Conservation (phyloP, 2,329 filamentous ascomycete genomes). For the Sporothrix curviconia region DNA sequence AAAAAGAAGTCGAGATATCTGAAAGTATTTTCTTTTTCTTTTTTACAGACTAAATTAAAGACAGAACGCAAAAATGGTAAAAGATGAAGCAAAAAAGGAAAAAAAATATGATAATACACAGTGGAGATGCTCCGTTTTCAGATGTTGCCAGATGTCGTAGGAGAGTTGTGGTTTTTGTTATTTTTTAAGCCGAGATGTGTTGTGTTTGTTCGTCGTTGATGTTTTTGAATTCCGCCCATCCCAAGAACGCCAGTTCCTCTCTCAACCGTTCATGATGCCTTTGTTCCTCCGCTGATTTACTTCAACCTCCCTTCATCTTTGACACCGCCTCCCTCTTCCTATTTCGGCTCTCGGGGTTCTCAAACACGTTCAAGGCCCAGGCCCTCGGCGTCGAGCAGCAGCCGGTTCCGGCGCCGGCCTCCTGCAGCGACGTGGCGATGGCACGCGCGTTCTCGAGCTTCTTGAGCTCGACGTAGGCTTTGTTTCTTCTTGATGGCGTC, state of each 20-base stretch:
- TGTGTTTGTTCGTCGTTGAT: background rate
- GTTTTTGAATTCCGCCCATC: background rate
- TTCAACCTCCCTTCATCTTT: too few relatives aligned
- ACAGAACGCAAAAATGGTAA: too few relatives aligned
- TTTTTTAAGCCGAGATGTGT: background rate
- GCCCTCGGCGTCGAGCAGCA: slow-evolving; percentile 86
- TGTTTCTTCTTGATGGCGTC: slow-evolving; percentile 99
- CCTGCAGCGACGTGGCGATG: slow-evolving; percentile 84
- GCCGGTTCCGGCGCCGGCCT: slow-evolving; percentile 83
- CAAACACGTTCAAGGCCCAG: slow-evolving; percentile 83
- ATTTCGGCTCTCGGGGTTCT: slow-evolving; percentile 37
- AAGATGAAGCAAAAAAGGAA: too few relatives aligned
- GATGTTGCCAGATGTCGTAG: slow-evolving; percentile 1
- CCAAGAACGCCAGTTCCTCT: background rate
- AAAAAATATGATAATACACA: slow-evolving; percentile 16
- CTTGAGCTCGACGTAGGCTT: slow-evolving; percentile 92
- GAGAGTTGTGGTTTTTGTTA: background rate
- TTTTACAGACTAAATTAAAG: too few relatives aligned
- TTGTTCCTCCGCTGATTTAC: too few relatives aligned
- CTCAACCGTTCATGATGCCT: too few relatives aligned
- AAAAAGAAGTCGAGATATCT: too few relatives aligned
- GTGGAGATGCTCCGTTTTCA: slow-evolving; percentile 15
- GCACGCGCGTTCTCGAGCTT: slow-evolving; percentile 94
- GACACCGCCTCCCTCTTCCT: slow-evolving; percentile 29
- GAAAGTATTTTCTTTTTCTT: too few relatives aligned